These are phyloP conservation scores for Trametes cubensis DNA, from an alignment of 768 basidiomycete genomes.

Conservation along the genomic window DNA sequence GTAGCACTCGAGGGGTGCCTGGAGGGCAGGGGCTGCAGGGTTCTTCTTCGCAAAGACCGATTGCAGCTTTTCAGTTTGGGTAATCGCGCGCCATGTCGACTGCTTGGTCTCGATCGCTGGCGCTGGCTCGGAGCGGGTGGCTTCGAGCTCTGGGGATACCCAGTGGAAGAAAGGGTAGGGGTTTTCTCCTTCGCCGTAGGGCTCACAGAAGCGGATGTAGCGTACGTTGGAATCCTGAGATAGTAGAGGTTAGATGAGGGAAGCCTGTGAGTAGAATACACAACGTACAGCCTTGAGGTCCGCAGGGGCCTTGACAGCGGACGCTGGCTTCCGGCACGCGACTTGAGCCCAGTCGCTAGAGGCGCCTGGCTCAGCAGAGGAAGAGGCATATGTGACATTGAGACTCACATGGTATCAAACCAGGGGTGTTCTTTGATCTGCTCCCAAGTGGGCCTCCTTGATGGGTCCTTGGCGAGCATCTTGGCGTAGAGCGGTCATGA, in stretches of 20 bases:
- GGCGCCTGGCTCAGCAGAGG: not conserved
- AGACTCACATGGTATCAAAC: constrained; percentile 10
- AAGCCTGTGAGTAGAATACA: not conserved
- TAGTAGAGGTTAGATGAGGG: not conserved
- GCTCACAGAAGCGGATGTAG: not conserved
- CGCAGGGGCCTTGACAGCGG: not conserved
- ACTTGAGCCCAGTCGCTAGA: constrained; percentile 7
- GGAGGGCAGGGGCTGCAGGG: not conserved
- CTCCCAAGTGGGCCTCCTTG: constrained; percentile 5
- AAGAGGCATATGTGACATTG: not conserved
- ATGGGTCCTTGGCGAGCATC: constrained; percentile 9
- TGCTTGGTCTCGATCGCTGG: not conserved
- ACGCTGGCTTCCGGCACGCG: not conserved
- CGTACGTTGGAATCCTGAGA: not conserved
- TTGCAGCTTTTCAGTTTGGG: not conserved
- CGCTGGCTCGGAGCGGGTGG: not conserved
- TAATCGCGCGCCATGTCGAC: not conserved
- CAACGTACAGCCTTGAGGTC: not conserved
- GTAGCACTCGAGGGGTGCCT: not conserved
- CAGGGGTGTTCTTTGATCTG: constrained; percentile 12
- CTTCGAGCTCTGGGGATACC: constrained; percentile 2
- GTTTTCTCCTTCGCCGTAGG: not conserved
- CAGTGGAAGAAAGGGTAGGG: constrained; percentile 6
- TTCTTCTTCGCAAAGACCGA: not conserved
- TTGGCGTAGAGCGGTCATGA: not conserved